Percentiles rank a stretch among this genome's conserved stretches.
phyloP scores from a whole-genome alignment of 495 filamentous ascomycete species.

The Aspergillus steynii region DNA sequence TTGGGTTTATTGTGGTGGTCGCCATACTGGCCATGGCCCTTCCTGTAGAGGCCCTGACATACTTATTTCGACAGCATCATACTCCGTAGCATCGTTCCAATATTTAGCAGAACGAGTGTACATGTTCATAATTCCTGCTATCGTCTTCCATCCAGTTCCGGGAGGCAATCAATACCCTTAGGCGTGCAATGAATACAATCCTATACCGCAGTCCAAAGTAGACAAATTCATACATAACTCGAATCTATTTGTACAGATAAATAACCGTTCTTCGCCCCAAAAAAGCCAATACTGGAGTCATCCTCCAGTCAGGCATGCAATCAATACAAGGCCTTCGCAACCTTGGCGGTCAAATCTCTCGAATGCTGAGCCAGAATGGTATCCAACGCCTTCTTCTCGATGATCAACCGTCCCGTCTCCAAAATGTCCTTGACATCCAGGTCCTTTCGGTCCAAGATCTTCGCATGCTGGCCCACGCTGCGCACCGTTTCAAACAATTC shows the following conservation, averaged over 20 bases:
- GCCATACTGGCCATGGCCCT: not conserved
- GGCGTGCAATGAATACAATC: not conserved
- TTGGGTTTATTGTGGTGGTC: not conserved
- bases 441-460: conserved; percentile 65
- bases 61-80: not conserved
- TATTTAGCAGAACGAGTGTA: not conserved
- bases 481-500: conserved; percentile 50
- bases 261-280: conserved; percentile 24
- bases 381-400: conserved; percentile 81
- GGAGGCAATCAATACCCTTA: not conserved
- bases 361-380: conserved; percentile 73
- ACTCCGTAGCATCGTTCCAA: not conserved
- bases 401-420: conserved; percentile 78
- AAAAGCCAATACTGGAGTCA: conserved; percentile 2
- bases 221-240: conserved; percentile 13
- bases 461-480: conserved; percentile 62
- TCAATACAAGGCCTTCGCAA: conserved; percentile 38
- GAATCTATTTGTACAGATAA: conserved; percentile 41
- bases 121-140: not conserved
- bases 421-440: conserved; percentile 94
- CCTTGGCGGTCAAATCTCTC: conserved; percentile 59
- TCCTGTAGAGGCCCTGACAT: not conserved
- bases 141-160: not conserved
- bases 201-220: not conserved
- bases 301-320: conserved; percentile 9